Conservation (phyloP, 1,284 basidiomycete genomes). For the Gymnopus androsaceus region DNA sequence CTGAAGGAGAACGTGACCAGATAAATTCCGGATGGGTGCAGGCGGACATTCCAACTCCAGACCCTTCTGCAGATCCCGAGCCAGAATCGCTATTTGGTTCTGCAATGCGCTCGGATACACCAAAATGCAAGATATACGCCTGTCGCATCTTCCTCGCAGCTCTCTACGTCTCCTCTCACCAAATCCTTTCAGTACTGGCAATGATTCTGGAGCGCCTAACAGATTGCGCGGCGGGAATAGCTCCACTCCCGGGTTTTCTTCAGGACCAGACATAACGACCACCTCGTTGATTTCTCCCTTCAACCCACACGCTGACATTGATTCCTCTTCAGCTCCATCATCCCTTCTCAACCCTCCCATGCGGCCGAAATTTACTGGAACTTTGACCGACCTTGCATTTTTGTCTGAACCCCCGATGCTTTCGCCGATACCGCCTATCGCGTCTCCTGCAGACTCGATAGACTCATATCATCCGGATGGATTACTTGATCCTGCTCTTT, state of each 20-base stretch:
- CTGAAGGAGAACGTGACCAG: background rate
- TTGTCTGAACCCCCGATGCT: slow-evolving; percentile 9
- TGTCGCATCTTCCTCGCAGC: background rate
- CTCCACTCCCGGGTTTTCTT: background rate
- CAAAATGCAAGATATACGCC: background rate
- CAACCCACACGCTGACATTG: background rate
- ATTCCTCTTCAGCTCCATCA: background rate
- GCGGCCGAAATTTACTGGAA: slow-evolving; percentile 12
- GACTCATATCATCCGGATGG: slow-evolving; percentile 16
- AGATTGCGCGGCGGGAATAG: slow-evolving; percentile 1
- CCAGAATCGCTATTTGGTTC: background rate
- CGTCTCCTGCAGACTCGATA: slow-evolving; percentile 12
- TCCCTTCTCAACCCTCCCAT: slow-evolving; percentile 17
- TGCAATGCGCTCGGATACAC: background rate
- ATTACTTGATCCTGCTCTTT: slow-evolving; percentile 11
- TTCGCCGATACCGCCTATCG: slow-evolving; percentile 9
- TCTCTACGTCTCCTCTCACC: background rate
- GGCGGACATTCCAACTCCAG: background rate
- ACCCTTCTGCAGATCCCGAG: background rate
- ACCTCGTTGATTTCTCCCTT: background rate
- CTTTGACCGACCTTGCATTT: slow-evolving; percentile 10
- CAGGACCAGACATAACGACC: background rate
- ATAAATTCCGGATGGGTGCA: background rate
- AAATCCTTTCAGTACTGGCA: background rate
- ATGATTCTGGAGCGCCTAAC: background rate